Evolutionary conservation across 345 rosid genomes (phyloP).

Genomic region (Sapria himalayana): DNA sequence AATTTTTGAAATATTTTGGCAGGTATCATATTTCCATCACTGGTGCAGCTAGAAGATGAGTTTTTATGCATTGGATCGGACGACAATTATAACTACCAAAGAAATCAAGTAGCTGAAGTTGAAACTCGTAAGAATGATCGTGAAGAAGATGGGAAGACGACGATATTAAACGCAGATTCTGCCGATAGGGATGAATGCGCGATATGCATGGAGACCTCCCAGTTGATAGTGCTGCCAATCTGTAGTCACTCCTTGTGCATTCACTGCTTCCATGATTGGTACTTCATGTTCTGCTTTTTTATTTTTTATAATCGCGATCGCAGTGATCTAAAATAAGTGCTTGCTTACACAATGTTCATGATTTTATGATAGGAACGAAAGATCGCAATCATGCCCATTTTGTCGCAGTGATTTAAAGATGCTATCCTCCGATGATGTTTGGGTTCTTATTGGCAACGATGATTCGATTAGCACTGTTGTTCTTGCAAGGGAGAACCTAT

Average conservation of each 20-base stretch:
- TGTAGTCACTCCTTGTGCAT: slow-evolving; percentile 49
- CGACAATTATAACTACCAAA: slow-evolving; percentile 8
- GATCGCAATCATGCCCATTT: slow-evolving; percentile 55
- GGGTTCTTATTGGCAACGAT: slow-evolving; percentile 25
- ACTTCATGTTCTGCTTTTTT: slow-evolving; percentile 1
- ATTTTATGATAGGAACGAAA: slow-evolving; percentile 24
- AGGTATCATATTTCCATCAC: slow-evolving; percentile 47
- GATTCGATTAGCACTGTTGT: slow-evolving; percentile 23
- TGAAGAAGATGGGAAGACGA: slow-evolving; percentile 14
- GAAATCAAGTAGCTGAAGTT: slow-evolving; percentile 7
- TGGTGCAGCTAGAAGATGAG: slow-evolving; percentile 30
- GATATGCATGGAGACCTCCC: slow-evolving; percentile 47
- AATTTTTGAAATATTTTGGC: slow-evolving; percentile 10
- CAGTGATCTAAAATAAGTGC: not conserved
- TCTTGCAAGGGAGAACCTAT: slow-evolving; percentile 32
- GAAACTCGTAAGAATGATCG: slow-evolving; percentile 11
- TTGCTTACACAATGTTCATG: not conserved
- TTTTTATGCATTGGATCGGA: slow-evolving; percentile 11
- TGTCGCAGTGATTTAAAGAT: slow-evolving; percentile 41
- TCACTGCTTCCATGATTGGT: slow-evolving; percentile 52
- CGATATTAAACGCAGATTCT: slow-evolving; percentile 11
- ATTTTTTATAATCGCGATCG: not conserved
- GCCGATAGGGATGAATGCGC: slow-evolving; percentile 48
- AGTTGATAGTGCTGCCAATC: slow-evolving; percentile 31
- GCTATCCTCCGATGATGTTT: slow-evolving; percentile 30